phyloP scores from a whole-genome alignment of 1,284 basidiomycete genomes.

The Papiliotrema terrestris region DNA sequence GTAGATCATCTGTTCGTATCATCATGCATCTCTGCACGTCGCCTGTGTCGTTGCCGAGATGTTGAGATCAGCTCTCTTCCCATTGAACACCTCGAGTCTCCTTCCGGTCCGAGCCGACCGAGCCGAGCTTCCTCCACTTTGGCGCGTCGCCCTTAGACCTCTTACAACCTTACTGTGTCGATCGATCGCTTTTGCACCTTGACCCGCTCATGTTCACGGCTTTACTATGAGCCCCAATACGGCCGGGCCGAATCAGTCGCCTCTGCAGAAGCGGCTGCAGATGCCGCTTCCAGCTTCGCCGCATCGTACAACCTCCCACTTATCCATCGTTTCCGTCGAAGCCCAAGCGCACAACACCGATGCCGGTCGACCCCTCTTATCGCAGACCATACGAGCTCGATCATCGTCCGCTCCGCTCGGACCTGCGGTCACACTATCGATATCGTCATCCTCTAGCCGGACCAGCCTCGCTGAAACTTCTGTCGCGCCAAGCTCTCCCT shows the following conservation, averaged over 20 bases:
- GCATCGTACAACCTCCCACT: constrained; percentile 22
- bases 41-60: no score
- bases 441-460: no score
- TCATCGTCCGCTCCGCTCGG: not conserved
- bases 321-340: constrained; percentile 23
- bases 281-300: constrained; percentile 15
- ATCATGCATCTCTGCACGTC: no score
- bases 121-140: no score
- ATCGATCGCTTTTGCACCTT: not conserved
- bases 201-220: not conserved
- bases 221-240: not conserved
- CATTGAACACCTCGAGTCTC: not conserved
- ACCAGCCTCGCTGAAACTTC: no score
- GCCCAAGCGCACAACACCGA: constrained; percentile 5
- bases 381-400: not conserved
- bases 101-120: not conserved
- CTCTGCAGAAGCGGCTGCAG: not conserved
- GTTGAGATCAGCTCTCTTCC: not conserved
- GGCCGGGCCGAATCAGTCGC: not conserved
- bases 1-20: no score
- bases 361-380: not conserved
- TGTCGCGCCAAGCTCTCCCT: no score
- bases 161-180: not conserved
- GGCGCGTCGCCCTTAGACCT: no score
- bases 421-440: no score